Evolutionary conservation across 2,329 filamentous ascomycete species (phyloP).

Genomic region (Sarocladium kiliense): DNA sequence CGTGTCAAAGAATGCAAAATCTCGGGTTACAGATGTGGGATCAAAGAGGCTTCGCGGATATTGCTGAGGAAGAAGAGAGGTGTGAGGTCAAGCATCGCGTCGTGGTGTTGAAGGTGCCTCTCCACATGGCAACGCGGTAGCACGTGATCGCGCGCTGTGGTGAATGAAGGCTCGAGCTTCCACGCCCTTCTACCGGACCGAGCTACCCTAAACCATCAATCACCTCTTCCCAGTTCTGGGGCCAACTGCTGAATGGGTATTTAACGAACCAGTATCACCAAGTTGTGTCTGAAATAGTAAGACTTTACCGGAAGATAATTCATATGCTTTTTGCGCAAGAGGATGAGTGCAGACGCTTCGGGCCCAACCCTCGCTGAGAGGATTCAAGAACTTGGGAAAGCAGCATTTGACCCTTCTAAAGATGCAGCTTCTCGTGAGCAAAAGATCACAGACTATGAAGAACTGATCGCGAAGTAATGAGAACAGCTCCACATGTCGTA

Average conservation of each 20-base stretch:
- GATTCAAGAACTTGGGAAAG: conserved; percentile 35
- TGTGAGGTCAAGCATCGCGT: not conserved
- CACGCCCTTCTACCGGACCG: not conserved
- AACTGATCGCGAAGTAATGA: conserved; percentile 33
- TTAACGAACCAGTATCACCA: too few relatives aligned
- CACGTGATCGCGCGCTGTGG: conserved; percentile 2
- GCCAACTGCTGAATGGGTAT: too few relatives aligned
- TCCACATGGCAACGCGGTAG: not conserved
- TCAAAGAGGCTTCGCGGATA: not conserved
- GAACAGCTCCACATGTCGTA: too few relatives aligned
- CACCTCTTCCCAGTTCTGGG: too few relatives aligned
- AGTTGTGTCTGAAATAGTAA: too few relatives aligned
- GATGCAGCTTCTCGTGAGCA: conserved; percentile 27
- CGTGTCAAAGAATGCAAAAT: conserved; percentile 1
- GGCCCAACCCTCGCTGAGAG: conserved; percentile 26
- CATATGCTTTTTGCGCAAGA: not conserved
- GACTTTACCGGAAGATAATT: too few relatives aligned
- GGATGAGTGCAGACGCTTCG: not conserved
- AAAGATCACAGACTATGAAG: conserved; percentile 35
- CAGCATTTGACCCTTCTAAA: conserved; percentile 42
- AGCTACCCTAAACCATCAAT: not conserved
- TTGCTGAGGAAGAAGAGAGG: not conserved
- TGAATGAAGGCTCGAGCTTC: not conserved
- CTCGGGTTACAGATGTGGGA: conserved; percentile 5
- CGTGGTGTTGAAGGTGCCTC: not conserved